phyloP scores from a whole-genome alignment of 2,329 filamentous ascomycete genomes.

The Hymenoscyphus fructigenus region DNA sequence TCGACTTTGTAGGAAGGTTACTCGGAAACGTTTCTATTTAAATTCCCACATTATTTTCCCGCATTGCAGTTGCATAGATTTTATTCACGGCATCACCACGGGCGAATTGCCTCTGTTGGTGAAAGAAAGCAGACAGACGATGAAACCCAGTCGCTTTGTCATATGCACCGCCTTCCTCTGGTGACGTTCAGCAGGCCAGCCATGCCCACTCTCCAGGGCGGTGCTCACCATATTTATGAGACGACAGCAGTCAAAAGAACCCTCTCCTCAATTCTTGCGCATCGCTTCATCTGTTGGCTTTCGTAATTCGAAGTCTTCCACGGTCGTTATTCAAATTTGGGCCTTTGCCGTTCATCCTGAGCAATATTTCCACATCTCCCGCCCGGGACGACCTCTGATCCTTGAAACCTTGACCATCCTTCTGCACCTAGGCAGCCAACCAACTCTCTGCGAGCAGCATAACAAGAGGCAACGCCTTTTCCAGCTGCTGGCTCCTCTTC shows the following conservation, averaged over 20 bases:
- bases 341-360: background rate
- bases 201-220: background rate
- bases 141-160: background rate
- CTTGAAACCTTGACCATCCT: constrained; percentile 1
- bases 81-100: background rate
- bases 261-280: background rate
- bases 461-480: background rate
- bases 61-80: background rate
- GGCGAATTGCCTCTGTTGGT: no score
- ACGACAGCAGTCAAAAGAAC: background rate
- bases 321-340: background rate
- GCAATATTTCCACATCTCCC: background rate
- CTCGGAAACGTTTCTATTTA: background rate
- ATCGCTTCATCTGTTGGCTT: background rate
- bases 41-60: background rate
- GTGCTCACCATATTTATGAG: background rate
- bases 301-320: background rate
- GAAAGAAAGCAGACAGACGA: background rate
- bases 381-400: background rate
- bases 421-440: background rate
- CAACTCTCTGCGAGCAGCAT: background rate
- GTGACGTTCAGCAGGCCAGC: background rate
- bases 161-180: background rate
- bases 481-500: background rate
- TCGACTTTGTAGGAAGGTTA: background rate